phyloP scores from a whole-genome alignment of 331 rosid genomes.

The Cydonia oblonga region DNA sequence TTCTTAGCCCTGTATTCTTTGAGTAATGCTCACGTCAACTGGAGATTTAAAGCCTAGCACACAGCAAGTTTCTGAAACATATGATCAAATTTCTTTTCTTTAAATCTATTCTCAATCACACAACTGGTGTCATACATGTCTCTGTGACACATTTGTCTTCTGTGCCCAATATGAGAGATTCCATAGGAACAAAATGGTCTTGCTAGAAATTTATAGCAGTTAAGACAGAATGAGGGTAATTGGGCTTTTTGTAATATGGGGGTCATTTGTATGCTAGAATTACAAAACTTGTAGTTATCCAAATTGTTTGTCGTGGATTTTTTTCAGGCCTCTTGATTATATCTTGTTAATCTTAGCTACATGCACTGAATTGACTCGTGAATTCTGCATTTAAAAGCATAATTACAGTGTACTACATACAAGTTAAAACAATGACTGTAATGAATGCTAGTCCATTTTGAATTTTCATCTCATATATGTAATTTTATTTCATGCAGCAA shows the following conservation, averaged over 20 bases:
- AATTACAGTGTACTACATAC: not conserved
- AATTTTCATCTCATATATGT: slow-evolving; percentile 30
- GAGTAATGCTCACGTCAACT: not conserved
- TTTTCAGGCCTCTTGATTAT: not conserved
- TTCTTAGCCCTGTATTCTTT: not conserved
- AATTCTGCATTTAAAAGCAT: not conserved
- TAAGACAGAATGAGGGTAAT: not conserved
- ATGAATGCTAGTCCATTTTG: slow-evolving; percentile 11
- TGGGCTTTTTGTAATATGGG: not conserved
- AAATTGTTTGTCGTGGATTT: not conserved
- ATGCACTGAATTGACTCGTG: not conserved
- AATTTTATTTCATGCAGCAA: slow-evolving; percentile 63
- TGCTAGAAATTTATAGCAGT: not conserved
- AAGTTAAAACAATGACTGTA: slow-evolving; percentile 1
- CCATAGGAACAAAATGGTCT: not conserved
- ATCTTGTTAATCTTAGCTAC: not conserved
- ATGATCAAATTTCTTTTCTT: not conserved
- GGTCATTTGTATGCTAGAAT: not conserved
- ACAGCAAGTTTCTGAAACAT: not conserved
- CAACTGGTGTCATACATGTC: not conserved
- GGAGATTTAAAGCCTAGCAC: not conserved
- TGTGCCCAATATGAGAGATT: not conserved
- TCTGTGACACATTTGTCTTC: not conserved
- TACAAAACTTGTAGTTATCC: not conserved
- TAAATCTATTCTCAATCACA: not conserved